Evolutionary conservation across 257 asterid species (phyloP), one percentile per base, ranked within the genome.

Genomic region (Fraxinus excelsior): DNA sequence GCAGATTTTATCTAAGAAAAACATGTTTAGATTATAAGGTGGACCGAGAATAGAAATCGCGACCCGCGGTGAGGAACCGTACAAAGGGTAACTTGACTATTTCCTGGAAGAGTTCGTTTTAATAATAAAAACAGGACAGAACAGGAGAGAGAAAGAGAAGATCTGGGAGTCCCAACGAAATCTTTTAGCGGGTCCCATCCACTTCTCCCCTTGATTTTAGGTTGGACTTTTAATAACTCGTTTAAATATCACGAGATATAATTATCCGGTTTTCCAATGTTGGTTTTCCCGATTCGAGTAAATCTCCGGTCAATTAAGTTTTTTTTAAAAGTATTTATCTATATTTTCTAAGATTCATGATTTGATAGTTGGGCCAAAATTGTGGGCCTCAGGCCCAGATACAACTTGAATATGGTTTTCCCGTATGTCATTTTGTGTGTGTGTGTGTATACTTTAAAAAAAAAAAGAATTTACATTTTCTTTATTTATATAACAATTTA

Each of bases 101-200:
- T 62, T 26, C 19, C 1, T 1, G 5, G 29, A 21, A 21, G 65
- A 56, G 29, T 7, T 56, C 65, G 19, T 56, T 13, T 49, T 8
- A 58, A 58, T 53, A 19, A 21, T 8, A 53, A 7, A 53, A 53
- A 18, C 60, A 18, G 19, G n/a, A 51, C 8, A 18, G 62, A 5
- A 18, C 62, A 51, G 1, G 32, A 58, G 31, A 23, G 67, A 23
- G 34, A 62, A 34, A 62, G 68, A 23, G 35, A 62, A 21, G 35
- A 62, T 62, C 34, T 62, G 35, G 35, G 68, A 62, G 68, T 70
- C 62, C 35, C 12, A 77, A 77, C 12, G 65, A 77, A 77, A 77
- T 77, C 80, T 77, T 77, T 58, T 32, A 62, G 40, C 10, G 76
- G 80, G 19, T 38, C 76, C 71, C 58, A 28, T 1, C 29, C 34